Base-by-base conservation (phyloP, 805 yeast genomes). In the Torulaspora maleeae region DNA sequence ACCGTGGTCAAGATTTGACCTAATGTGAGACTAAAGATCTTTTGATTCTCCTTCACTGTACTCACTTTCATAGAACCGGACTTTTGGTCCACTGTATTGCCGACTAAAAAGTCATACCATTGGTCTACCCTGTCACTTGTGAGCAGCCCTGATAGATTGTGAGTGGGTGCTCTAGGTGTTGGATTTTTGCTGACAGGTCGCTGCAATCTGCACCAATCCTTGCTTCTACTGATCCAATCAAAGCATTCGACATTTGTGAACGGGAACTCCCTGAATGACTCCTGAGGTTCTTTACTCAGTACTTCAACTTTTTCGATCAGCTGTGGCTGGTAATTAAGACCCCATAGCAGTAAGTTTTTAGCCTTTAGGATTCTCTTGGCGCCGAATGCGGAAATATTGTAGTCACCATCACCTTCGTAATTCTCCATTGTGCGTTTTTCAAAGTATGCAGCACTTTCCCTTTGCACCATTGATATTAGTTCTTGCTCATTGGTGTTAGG, bases 341-440 rank as follows among this genome's bases (percentile, higher is more conserved):
- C 59, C 63, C 66, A 60, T 9, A 55, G 36, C 7, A 59, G 45
- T 25, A 64, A 43, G 33, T 51, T 53, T 32, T 54, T 52, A 5
- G 66, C 64, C 25, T 52, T 51, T 2, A 38, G 38, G 9, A 63
- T 44, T 19, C 63, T 52, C 45, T 60, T 62, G 16, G 38, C 41
- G 8, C 67, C 67, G 27, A 64, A 52, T 11, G 66, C 62, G 15
- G 64, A 60, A 11, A 59, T 50, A 16, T 50, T 36, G 37, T 50
- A 57, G 15, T 37, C 37, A 9, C 47, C 39, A n/a, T 49, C 41
- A 16, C 34, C 47, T 5, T 51, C 49, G 7, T 45, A 51, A 28
- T 22, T 27, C 10, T 45, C 52, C 22, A 30, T 10, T 10, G 43
- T 35, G 19, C 38, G 11, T 24, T 20, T 38, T 38, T 58, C 62